phyloP scores from a whole-genome alignment of 495 filamentous ascomycete species.

The Darksidea phi region DNA sequence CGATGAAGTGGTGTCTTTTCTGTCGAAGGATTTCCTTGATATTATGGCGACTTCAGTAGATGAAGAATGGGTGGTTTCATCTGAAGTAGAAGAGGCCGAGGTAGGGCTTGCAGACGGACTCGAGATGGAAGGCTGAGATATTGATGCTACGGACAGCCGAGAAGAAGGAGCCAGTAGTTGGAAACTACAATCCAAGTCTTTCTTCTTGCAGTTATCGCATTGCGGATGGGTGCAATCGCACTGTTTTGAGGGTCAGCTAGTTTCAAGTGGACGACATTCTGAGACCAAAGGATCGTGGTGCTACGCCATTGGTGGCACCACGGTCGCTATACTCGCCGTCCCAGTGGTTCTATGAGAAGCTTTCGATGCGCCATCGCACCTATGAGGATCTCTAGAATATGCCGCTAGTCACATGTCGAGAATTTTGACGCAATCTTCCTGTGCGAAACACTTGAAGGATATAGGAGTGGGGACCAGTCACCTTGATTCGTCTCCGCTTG shows the following conservation, averaged over 20 bases:
- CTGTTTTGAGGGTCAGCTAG: slow-evolving; percentile 6
- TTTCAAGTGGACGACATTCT: neutral
- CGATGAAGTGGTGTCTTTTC: too few relatives aligned
- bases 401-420: too few relatives aligned
- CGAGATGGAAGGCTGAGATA: neutral
- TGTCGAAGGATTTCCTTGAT: too few relatives aligned
- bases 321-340: too few relatives aligned
- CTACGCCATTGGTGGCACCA: too few relatives aligned
- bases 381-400: too few relatives aligned
- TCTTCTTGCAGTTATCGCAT: slow-evolving; percentile 21
- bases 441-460: too few relatives aligned
- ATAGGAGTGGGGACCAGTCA: slow-evolving; percentile 3
- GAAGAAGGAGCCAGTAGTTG: slow-evolving; percentile 10
- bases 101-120: neutral
- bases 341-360: too few relatives aligned
- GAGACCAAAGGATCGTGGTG: too few relatives aligned
- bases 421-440: too few relatives aligned
- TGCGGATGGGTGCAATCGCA: slow-evolving; percentile 17
- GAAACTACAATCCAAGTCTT: slow-evolving; percentile 19
- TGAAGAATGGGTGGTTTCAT: neutral
- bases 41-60: too few relatives aligned
- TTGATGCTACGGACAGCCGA: neutral
- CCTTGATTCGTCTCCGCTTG: slow-evolving; percentile 38
- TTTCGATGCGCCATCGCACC: too few relatives aligned
- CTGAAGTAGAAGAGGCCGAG: neutral